These are phyloP conservation scores for Blastobotrys persicus DNA, from an alignment of 1,139 yeast genomes.

Conservation along the genomic window DNA sequence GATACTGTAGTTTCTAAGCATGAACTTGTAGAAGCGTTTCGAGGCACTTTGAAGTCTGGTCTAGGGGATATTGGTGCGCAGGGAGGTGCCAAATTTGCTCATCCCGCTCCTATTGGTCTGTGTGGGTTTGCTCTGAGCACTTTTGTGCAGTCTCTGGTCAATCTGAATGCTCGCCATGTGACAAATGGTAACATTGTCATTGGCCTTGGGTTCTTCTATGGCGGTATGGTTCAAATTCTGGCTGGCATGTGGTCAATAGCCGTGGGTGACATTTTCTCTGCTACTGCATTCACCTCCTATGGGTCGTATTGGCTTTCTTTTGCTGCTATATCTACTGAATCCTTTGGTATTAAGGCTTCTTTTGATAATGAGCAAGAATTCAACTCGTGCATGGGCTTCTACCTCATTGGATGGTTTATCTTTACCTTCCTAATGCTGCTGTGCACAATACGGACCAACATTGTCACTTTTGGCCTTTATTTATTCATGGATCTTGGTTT, in stretches of 20 bases:
- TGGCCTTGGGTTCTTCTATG: slow-evolving; percentile 80
- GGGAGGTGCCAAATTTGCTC: slow-evolving; percentile 61
- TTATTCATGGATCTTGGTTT: slow-evolving; percentile 64
- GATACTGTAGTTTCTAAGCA: slow-evolving; percentile 61
- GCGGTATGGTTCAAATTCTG: slow-evolving; percentile 70
- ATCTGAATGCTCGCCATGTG: slow-evolving; percentile 59
- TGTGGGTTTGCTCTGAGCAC: slow-evolving; percentile 83
- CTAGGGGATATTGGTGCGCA: slow-evolving; percentile 8
- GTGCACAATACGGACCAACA: slow-evolving; percentile 74
- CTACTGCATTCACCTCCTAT: slow-evolving; percentile 66
- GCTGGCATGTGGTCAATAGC: slow-evolving; percentile 78
- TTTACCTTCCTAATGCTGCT: slow-evolving; percentile 67
- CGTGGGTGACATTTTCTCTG: slow-evolving; percentile 85
- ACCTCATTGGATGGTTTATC: slow-evolving; percentile 73
- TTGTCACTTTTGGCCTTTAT: slow-evolving; percentile 69
- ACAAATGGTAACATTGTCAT: slow-evolving; percentile 53
- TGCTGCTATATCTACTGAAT: slow-evolving; percentile 67
- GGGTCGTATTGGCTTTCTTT: slow-evolving; percentile 89
- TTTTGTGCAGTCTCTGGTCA: slow-evolving; percentile 68
- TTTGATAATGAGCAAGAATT: slow-evolving; percentile 45
- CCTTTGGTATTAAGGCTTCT: slow-evolving; percentile 69
- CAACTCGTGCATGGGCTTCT: slow-evolving; percentile 66
- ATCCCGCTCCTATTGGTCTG: slow-evolving; percentile 85
- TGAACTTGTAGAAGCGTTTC: slow-evolving; percentile 64
- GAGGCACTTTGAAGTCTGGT: slow-evolving; percentile 60